phyloP scores from a whole-genome alignment of 495 filamentous ascomycete species.

The Penicillium odoratum region DNA sequence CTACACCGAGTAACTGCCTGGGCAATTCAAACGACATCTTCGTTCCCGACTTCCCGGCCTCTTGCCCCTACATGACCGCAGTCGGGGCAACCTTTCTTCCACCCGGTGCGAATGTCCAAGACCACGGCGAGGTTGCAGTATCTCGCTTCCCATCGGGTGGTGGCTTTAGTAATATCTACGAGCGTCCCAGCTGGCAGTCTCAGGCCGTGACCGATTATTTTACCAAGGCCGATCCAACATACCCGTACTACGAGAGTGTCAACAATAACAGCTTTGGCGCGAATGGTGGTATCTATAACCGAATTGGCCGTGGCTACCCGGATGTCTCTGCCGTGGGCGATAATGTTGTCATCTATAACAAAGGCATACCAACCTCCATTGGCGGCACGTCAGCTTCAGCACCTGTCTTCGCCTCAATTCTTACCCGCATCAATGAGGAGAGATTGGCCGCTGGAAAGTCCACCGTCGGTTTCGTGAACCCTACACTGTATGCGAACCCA shows the following conservation, averaged over 20 bases:
- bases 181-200: slow-evolving; percentile 57
- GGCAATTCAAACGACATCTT: slow-evolving; percentile 46
- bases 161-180: slow-evolving; percentile 70
- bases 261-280: slow-evolving; percentile 41
- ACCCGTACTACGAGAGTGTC: slow-evolving; percentile 40
- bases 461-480: slow-evolving; percentile 63
- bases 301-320: slow-evolving; percentile 61
- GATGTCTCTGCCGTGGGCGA: slow-evolving; percentile 67
- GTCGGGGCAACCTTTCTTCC: slow-evolving; percentile 51
- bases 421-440: slow-evolving; percentile 65
- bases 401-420: slow-evolving; percentile 55
- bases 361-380: slow-evolving; percentile 37
- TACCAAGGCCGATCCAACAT: slow-evolving; percentile 42
- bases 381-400: slow-evolving; percentile 61
- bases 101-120: slow-evolving; percentile 31
- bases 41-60: slow-evolving; percentile 49
- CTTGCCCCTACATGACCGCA: slow-evolving; percentile 53
- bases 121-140: slow-evolving; percentile 43
- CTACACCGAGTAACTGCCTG: slow-evolving; percentile 38
- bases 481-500: slow-evolving; percentile 60
- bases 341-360: slow-evolving; percentile 50
- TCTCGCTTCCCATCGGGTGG: slow-evolving; percentile 57
- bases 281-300: slow-evolving; percentile 57
- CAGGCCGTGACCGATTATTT: slow-evolving; percentile 53
- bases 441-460: slow-evolving; percentile 54